Evolutionary conservation across 805 yeast species (phyloP).

Genomic region (Grigorovia yakushimaensis): DNA sequence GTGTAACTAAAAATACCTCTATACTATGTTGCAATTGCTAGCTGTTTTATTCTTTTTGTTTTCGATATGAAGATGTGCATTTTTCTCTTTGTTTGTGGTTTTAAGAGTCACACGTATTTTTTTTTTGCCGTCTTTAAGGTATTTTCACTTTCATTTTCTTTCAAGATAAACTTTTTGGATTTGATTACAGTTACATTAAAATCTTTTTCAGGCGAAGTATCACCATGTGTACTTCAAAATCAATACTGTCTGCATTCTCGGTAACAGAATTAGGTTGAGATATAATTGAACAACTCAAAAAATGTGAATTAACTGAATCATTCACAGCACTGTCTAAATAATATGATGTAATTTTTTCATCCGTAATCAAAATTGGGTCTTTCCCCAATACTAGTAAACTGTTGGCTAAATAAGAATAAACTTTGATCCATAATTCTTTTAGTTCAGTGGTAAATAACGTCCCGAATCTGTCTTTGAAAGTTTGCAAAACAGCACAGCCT

Average conservation of each 20-base stretch:
- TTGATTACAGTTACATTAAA: too few species aligned
- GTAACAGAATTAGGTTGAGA: background rate
- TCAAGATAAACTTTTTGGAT: too few species aligned
- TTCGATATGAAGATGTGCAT: too few species aligned
- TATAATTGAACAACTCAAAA: background rate
- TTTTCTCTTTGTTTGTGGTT: too few species aligned
- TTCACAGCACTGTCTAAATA: background rate
- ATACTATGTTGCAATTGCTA: too few species aligned
- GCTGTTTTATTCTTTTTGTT: too few species aligned
- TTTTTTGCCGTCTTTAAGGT: too few species aligned
- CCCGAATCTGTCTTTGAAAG: slow-evolving; percentile 56
- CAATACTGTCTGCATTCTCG: background rate
- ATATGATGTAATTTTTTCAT: background rate
- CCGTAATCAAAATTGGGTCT: background rate
- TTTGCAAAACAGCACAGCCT: slow-evolving; percentile 63
- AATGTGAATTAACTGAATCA: background rate
- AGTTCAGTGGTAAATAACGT: slow-evolving; percentile 44
- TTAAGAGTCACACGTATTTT: too few species aligned
- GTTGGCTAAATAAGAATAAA: background rate
- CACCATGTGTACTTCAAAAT: background rate
- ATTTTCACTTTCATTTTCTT: too few species aligned
- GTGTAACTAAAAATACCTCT: too few species aligned
- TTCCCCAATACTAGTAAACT: background rate
- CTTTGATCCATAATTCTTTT: slow-evolving; percentile 37
- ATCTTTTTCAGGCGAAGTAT: too few species aligned